Base-by-base conservation (phyloP, 225 moss, liverwort and hornwort genomes). In the Marchantia polymorpha region DNA sequence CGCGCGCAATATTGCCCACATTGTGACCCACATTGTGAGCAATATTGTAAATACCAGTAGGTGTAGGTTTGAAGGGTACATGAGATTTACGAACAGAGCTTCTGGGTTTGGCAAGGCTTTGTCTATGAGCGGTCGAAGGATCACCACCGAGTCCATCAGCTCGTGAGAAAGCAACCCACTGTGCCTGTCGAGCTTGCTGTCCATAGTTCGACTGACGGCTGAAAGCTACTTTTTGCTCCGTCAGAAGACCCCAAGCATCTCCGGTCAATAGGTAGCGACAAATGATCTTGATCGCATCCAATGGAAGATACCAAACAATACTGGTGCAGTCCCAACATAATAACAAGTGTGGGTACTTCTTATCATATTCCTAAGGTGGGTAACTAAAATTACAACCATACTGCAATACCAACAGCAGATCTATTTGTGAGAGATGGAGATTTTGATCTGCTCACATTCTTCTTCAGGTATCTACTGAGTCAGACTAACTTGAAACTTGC, bases 151-250 rank as follows among this genome's bases (percentile, higher is more conserved):
- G 60, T n/a, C 31, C 17, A 48, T 76, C 76, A 52, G 47, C 64
- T 1, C 47, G 80, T 22, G 88, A 71, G 78, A 92, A 87, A 12
- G 89, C 85, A 59, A 90, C 87, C 94, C 94, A 94, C 76, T 94
- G 92, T 16, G 94, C 92, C 83, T 94, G 90, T 26, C 92, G 82
- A 5, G 83, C 81, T 79, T 94, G 82, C 59, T 81, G 82, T 25
- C 92, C 90, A 68, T 81, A 92, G 81, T 92, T 90, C 76, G 76
- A 80, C 50, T 92, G 79, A n/a, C 82, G 90, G 30, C 87, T 88
- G 61, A 90, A 90, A 0, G 89, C 86, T 16, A 90, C 80, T 79
- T 89, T 92, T 52, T 84, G 85, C 78, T 90, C 88, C 0, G 88
- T 90, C 8, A 92, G 49, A 50, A 92, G 70, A 26, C 78, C 80